Percentiles rank a stretch among this genome's conserved stretches.
Evolutionary conservation across 179 eudicot species (phyloP).

Genomic region (Silene vulgaris): DNA sequence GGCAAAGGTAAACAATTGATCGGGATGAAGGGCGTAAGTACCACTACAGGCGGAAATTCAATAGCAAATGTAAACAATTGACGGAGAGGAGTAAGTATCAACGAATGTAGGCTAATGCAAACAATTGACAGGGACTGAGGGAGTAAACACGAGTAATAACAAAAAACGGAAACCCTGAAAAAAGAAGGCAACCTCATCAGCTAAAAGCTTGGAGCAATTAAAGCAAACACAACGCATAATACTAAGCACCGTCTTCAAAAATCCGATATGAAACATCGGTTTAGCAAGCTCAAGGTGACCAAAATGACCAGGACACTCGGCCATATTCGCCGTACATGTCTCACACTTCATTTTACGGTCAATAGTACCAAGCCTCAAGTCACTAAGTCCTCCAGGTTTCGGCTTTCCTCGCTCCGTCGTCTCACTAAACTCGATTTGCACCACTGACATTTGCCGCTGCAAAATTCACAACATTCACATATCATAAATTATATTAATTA

Average conservation of each 20-base stretch:
- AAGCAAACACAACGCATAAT: constrained; percentile 97
- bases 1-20: neutral
- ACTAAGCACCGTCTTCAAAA: constrained; percentile 81
- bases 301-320: constrained; percentile 97
- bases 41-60: neutral
- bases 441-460: constrained; percentile 99
- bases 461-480: constrained; percentile 1
- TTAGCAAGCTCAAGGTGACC: constrained; percentile 98
- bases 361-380: constrained; percentile 81
- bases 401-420: constrained; percentile 95
- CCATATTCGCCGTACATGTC: constrained; percentile 95
- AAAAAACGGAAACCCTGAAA: no score
- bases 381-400: constrained; percentile 83
- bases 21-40: neutral
- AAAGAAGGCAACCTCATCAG: constrained; percentile 53
- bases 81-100: neutral
- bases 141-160: neutral
- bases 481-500: no score
- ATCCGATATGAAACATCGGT: constrained; percentile 95
- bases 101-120: neutral
- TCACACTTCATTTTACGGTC: constrained; percentile 94
- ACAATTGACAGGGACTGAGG: neutral
- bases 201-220: constrained; percentile 87
- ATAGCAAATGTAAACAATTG: neutral
- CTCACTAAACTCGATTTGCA: constrained; percentile 87